phyloP scores from a whole-genome alignment of 257 asterid genomes.

The Haberlea rhodopensis region DNA sequence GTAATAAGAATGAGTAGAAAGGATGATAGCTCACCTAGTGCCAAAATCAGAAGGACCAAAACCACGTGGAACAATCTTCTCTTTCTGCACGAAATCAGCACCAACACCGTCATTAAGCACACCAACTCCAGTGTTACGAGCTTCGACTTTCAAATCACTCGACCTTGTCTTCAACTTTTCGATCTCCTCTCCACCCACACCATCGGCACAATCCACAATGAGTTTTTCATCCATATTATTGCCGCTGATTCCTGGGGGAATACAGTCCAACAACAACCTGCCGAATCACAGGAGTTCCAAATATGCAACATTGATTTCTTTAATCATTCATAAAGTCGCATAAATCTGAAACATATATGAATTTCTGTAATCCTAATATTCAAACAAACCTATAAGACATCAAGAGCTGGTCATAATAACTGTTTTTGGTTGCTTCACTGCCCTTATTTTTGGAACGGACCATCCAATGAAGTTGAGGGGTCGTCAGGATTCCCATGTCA shows the following conservation, averaged over 20 bases:
- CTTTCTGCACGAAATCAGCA: conserved; percentile 98
- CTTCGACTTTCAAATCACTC: conserved; percentile 51
- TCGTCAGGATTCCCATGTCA: conserved; percentile 77
- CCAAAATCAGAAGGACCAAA: conserved; percentile 67
- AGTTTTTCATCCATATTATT: conserved; percentile 40
- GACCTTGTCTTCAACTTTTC: conserved; percentile 50
- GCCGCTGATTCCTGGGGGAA: conserved; percentile 45
- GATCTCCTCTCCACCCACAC: conserved; percentile 91
- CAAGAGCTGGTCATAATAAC: conserved; percentile 64
- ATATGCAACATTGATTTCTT: conserved; percentile 2
- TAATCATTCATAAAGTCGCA: conserved; percentile 5
- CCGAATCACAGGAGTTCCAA: conserved; percentile 20
- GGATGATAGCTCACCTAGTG: conserved; percentile 51
- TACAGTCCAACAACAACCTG: conserved; percentile 73
- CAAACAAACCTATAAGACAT: conserved; percentile 65
- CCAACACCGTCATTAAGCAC: conserved; percentile 90
- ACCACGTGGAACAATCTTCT: conserved; percentile 74
- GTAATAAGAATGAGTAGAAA: conserved; percentile 8
- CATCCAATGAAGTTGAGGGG: conserved; percentile 99
- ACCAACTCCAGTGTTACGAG: conserved; percentile 79
- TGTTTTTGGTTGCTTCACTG: conserved; percentile 59
- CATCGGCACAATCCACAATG: conserved; percentile 90
- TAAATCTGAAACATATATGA: background rate
- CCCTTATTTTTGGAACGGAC: conserved; percentile 78
- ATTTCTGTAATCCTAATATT: conserved; percentile 8